Percentiles rank a stretch among this genome's conserved stretches.
phyloP scores from a whole-genome alignment of 1,284 basidiomycete genomes.

The Amylostereum areolatum region DNA sequence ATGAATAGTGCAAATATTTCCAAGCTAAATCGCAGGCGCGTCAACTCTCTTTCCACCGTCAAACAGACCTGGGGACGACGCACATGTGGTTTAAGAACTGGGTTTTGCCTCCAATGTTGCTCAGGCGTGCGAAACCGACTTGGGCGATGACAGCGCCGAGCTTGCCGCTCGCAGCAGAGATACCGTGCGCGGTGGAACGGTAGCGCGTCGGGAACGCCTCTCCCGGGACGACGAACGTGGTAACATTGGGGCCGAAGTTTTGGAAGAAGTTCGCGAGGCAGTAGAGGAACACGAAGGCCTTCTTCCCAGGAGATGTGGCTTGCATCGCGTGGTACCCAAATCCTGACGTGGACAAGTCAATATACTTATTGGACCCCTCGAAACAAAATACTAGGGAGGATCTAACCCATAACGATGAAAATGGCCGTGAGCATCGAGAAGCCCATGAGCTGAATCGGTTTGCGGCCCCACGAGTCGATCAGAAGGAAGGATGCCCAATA shows the following conservation, averaged over 20 bases:
- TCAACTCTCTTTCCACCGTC: background rate
- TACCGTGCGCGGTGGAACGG: slow-evolving; percentile 79
- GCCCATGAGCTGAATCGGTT: slow-evolving; percentile 75
- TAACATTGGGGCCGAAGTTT: slow-evolving; percentile 79
- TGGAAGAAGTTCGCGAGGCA: slow-evolving; percentile 73
- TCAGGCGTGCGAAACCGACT: slow-evolving; percentile 69
- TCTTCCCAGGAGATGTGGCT: slow-evolving; percentile 42
- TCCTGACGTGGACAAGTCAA: background rate
- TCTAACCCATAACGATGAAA: slow-evolving; percentile 50
- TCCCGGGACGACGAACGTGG: slow-evolving; percentile 79
- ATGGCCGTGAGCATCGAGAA: slow-evolving; percentile 65
- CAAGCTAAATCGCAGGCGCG: slow-evolving; percentile 30
- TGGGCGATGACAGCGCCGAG: slow-evolving; percentile 81
- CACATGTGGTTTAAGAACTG: slow-evolving; percentile 61
- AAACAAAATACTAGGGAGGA: background rate
- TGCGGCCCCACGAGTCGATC: slow-evolving; percentile 70
- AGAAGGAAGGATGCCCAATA: slow-evolving; percentile 67
- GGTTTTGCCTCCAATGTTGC: slow-evolving; percentile 60
- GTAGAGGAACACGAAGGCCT: slow-evolving; percentile 75
- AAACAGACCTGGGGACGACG: slow-evolving; percentile 16
- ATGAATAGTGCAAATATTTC: slow-evolving; percentile 75
- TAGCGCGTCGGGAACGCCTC: slow-evolving; percentile 87
- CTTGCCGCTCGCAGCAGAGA: slow-evolving; percentile 80
- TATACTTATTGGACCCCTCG: background rate
- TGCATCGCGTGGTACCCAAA: slow-evolving; percentile 70